Conservation (phyloP, 2,329 filamentous ascomycete genomes). For the Fusarium austroafricanum region DNA sequence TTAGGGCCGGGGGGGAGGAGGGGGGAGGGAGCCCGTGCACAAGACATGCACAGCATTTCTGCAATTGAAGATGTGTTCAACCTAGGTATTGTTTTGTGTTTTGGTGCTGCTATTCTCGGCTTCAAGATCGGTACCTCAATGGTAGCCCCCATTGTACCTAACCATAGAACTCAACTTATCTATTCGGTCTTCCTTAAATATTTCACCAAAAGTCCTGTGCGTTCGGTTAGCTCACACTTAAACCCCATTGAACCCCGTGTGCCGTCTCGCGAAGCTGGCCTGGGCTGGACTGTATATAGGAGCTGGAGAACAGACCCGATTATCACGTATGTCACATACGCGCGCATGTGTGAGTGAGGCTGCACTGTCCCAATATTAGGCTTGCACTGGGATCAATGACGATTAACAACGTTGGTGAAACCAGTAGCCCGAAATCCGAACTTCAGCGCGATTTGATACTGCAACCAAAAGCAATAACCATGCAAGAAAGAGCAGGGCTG, state of each 20-base stretch:
- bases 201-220: not conserved
- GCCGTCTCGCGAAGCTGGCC: not conserved
- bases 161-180: too few species aligned
- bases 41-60: not conserved
- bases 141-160: not conserved
- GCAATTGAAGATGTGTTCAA: not conserved
- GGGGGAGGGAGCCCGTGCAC: not conserved
- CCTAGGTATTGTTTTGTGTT: not conserved
- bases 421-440: conserved; percentile 1
- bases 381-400: conserved; percentile 28
- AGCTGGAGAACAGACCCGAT: not conserved
- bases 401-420: conserved; percentile 31
- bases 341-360: not conserved
- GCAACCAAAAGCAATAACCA: not conserved
- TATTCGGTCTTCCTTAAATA: not conserved
- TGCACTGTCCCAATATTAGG: conserved; percentile 6
- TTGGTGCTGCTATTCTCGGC: not conserved
- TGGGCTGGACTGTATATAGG: not conserved
- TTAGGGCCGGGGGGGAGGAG: not conserved
- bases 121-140: not conserved
- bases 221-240: not conserved
- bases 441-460: conserved; percentile 2
- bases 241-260: not conserved
- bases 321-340: conserved; percentile 4
- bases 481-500: not conserved